phyloP scores from a whole-genome alignment of 345 rosid species.

The Heritiera littoralis region DNA sequence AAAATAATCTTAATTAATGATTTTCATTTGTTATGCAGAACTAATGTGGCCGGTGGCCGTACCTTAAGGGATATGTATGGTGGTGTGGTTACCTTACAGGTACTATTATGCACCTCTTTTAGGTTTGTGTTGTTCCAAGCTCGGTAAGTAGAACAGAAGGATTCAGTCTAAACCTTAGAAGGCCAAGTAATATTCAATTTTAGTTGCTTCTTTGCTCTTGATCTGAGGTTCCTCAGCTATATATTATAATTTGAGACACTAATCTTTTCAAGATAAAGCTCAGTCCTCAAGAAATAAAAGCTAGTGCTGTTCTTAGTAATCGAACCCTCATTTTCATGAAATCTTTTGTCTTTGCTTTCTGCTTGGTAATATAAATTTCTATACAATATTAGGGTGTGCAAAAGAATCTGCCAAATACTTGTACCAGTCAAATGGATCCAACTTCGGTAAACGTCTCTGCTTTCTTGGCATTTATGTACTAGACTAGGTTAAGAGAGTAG shows the following conservation, averaged over 20 bases:
- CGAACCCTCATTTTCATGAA: not conserved
- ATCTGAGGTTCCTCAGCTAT: not conserved
- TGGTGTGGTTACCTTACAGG: constrained; percentile 87
- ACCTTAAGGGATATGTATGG: constrained; percentile 61
- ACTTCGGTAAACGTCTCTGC: constrained; percentile 59
- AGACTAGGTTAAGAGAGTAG: not conserved
- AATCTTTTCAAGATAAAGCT: not conserved
- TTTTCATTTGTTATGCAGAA: constrained; percentile 39
- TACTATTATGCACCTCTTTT: constrained; percentile 22
- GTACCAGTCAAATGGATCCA: constrained; percentile 73
- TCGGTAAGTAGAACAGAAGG: not conserved
- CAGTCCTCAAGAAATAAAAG: not conserved
- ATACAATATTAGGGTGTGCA: constrained; percentile 49
- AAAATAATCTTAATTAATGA: not conserved
- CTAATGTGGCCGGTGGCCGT: constrained; percentile 81
- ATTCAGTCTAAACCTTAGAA: not conserved
- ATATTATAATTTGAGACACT: not conserved
- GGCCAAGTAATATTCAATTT: not conserved
- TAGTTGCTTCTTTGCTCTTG: not conserved
- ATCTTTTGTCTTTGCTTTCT: not conserved
- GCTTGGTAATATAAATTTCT: constrained; percentile 4
- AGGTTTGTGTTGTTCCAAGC: not conserved
- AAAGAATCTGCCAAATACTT: constrained; percentile 65
- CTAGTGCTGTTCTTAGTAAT: not conserved
- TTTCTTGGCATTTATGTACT: constrained; percentile 10